Base-by-base conservation (phyloP, 192 early-diverging fungal species). In the Coemansia sp. region DNA sequence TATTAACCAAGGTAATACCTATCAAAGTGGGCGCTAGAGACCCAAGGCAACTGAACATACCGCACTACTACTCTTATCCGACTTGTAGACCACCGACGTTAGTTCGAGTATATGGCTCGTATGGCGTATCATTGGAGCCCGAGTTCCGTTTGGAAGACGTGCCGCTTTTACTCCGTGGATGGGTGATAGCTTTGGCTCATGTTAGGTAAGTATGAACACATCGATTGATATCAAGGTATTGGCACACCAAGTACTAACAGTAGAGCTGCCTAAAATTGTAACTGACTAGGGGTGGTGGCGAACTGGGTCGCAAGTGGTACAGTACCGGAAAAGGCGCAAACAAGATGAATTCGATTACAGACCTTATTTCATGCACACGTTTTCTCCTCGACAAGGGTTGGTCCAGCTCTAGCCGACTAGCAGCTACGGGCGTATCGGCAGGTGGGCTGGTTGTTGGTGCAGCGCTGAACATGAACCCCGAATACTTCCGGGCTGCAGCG, bases 111-210 rank as follows among this genome's bases (percentile, higher is more conserved):
- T 95, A 95, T 62, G 93, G 92, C 17, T 91, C 93, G 24, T 95
- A 95, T 69, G 93, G 93, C 14, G 82, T 86, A 2, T 85, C 89
- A 1, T 85, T 90, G 5, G 91, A 92, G 54, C 86, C 89, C 9
- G 91, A 92, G 65, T 94, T 95, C 53, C 84, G 89, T 27, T 70
- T 92, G 17, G 88, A 92, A 50, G 81, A 91, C 42, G 86, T 95
- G 29, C 88, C 93, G 40, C 74, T 95, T 5, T 65, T 95, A 48
- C 90, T 89, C 44, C 81, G 93, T 42, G 92, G 92, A 3, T 95
- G 93, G 90, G 75, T 89, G 14, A 89, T 91, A 72, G 93, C 90
- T 0, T 68, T 95, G 59, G 91, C 93, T 31, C 93, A 95, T 80
- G 91, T 93, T 2, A 75, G 77, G 77, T 74, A 70, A 36, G 77